Base-by-base conservation (phyloP, 139 green algal genomes). In the Deuterostichococcus epilithicus region DNA sequence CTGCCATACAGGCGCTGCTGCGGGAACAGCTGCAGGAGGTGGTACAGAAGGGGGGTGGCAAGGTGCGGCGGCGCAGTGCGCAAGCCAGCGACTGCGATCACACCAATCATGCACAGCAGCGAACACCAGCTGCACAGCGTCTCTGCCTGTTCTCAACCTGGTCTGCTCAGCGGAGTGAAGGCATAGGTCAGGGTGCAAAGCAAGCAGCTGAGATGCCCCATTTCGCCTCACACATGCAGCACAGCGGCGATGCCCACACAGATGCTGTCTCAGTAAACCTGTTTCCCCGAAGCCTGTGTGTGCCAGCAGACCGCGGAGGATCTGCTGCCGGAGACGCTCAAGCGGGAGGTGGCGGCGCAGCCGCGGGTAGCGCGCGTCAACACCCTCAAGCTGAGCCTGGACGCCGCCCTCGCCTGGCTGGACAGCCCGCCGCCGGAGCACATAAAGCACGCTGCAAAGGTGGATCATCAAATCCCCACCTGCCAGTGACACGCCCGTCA, bases 301-400 rank as follows among this genome's bases (percentile, higher is more conserved):
- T 73, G 10, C 8, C 10, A 13, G 28, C 2, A 28, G 34, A 25
- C 22, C 2, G 73, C 71, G 32, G 66, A 68, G 5, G 83, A 77
- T 34, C 74, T 85, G 70, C 59, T 86, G 77, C 75, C 80, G n/a
- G 35, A 33, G 25, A 28, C 70, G 30, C 30, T 69, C 58, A 34
- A 38, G 26, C 34, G 42, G 42, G 59, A 76, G 65, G 45, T 69
- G 47, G 45, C 73, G 22, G 32, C 75, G n/a, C 86, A 86, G 80
- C 82, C 86, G 0, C 82, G 90, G 38, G 83, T 72, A 52, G 87
- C 82, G 26, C 82, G 93, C 18, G 91, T 96, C 37, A 97, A 97
- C 85, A 85, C 77, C 25, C 83, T 96, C 5, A 91, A 90, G 63
- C 81, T 83, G 37, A 73, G 63, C 8, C 81, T 94, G 30, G 76